Base-by-base conservation (phyloP, 192 early-diverging fungal species). In the Backusella tuberculispora region DNA sequence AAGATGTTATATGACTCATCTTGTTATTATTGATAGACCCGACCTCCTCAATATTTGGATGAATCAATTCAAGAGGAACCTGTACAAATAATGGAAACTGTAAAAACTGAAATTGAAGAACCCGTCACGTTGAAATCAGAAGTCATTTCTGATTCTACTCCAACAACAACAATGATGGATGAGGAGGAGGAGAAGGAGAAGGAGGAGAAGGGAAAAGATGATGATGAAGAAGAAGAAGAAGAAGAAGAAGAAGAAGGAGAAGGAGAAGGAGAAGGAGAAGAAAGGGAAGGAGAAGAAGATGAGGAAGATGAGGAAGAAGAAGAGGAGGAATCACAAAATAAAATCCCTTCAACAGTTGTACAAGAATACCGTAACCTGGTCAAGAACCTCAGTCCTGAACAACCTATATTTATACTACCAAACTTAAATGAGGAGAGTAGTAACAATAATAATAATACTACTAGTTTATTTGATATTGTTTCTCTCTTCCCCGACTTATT, bases 401-500 rank as follows among this genome's bases (percentile, higher is more conserved):
- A 76, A 44, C 78, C 78, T 19, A 74, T 83, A 10, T 66, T 73
- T 69, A 68, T 40, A 8, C 21, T 75, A 34, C 70, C 76, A 65
- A 15, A 70, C 3, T 19, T 80, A 43, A 19, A 2, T 17, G 46
- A 81, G 81, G 24, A 73, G 73, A 56, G 37, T 37, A 44, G 13
- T 24, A 17, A 0, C 42, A 67, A 74, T 21, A 43, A 80, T 26
- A 65, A 79, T 66, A 34, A 74, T 21, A 43, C 81, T 19, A 65
- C 78, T 66, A n/a, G n/a, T n/a, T 71, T 77, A 26, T 45, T 83
- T 40, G 84, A 86, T 60, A 71, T 84, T 24, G 64, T 82, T 8
- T 84, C 88, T 1, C 68, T 87, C 14, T 87, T 89, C 60, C 79
- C 84, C 0, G 88, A 89, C n/a, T 60, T 85, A 0, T 77, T 85